Conservation (phyloP, 108 stramenopile species). For the Aurantiochytrium sp. region DNA sequence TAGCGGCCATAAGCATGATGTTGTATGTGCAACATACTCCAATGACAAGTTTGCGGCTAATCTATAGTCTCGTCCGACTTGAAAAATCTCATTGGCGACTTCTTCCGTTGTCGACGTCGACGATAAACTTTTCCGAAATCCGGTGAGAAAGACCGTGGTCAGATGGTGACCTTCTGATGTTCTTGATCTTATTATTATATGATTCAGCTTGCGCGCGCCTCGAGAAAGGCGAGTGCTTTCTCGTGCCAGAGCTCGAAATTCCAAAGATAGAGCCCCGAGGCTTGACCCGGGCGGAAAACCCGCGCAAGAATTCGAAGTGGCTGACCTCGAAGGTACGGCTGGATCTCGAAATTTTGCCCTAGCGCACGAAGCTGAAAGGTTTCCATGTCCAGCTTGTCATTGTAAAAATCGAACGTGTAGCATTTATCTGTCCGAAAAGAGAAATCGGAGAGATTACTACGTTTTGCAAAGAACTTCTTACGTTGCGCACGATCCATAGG, state of each 20-base stretch:
- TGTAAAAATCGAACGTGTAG: constrained; percentile 10
- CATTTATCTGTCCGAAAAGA: background rate
- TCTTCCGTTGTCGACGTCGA: too few relatives aligned
- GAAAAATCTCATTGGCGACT: too few relatives aligned
- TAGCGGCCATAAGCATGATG: too few relatives aligned
- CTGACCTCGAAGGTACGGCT: background rate
- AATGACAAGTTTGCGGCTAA: too few relatives aligned
- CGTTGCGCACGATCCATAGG: background rate
- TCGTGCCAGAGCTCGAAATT: constrained; percentile 17
- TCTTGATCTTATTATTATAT: too few relatives aligned
- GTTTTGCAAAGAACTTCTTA: background rate
- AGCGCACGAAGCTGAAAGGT: background rate
- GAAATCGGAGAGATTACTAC: background rate
- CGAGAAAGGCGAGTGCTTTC: background rate
- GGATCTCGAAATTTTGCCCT: background rate
- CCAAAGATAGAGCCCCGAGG: background rate
- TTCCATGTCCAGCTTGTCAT: background rate
- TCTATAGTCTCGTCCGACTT: too few relatives aligned
- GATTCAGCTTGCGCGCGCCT: background rate
- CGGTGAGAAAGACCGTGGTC: too few relatives aligned
- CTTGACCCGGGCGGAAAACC: background rate
- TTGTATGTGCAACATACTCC: too few relatives aligned
- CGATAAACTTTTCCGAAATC: too few relatives aligned
- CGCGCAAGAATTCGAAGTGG: background rate
- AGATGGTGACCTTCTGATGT: too few relatives aligned